Percentiles rank a stretch among this genome's conserved stretches.
Conservation (phyloP, 2,329 filamentous ascomycete genomes). For the Colletotrichum zoysiae region DNA sequence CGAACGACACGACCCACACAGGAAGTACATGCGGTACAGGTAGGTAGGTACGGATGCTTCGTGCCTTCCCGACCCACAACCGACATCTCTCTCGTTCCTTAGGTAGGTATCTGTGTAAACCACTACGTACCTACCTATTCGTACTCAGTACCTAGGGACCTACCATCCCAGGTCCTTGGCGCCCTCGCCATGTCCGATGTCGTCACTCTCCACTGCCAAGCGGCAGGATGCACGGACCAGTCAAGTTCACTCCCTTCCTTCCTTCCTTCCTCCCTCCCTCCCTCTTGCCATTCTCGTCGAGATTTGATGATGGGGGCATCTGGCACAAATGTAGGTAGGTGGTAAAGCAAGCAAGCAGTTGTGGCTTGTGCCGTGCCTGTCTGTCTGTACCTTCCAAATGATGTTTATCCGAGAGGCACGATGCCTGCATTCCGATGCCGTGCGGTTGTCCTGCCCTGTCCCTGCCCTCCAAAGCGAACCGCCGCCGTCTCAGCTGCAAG, state of each 20-base stretch:
- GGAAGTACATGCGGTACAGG: no score
- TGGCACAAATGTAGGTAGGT: background rate
- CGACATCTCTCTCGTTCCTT: background rate
- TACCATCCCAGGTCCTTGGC: background rate
- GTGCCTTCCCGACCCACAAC: background rate
- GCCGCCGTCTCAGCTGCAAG: background rate
- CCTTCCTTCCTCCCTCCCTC: no score
- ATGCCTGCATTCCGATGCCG: constrained; percentile 35
- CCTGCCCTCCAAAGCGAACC: background rate
- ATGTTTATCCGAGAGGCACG: constrained; percentile 32
- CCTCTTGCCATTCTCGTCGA: background rate
- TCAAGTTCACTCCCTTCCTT: background rate
- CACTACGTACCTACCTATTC: no score
- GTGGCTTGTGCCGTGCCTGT: background rate
- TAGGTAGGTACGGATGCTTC: no score
- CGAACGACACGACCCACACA: background rate
- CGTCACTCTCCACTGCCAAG: constrained; percentile 37
- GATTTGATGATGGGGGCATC: constrained; percentile 17
- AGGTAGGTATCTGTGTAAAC: no score
- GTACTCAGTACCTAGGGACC: no score
- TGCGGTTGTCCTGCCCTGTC: background rate
- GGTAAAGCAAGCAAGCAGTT: background rate
- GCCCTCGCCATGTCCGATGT: constrained; percentile 28
- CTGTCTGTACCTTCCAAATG: background rate
- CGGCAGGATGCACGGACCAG: constrained; percentile 15